Percentiles rank a stretch among this genome's conserved stretches.
These are phyloP conservation scores for Camellia oleifera DNA, from an alignment of 179 eudicot species.

Conservation along the genomic window DNA sequence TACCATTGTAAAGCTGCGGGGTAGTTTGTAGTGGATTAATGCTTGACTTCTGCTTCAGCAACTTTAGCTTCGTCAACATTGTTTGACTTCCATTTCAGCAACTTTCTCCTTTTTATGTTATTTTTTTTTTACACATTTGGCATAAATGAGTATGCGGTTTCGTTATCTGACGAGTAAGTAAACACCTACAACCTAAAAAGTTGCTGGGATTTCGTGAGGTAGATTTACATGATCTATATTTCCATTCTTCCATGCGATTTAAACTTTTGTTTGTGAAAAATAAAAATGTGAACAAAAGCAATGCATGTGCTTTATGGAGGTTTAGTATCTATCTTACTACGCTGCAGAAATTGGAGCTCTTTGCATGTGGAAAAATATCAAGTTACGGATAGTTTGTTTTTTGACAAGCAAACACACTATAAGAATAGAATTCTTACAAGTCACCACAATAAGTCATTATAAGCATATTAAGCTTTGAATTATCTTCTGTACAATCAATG, in stretches of 20 bases:
- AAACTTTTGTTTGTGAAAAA: not conserved
- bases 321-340: not conserved
- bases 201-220: not conserved
- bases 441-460: too few relatives aligned
- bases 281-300: not conserved
- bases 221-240: not conserved
- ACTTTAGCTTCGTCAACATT: not conserved
- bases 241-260: not conserved
- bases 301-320: not conserved
- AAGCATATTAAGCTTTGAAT: too few relatives aligned
- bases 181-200: not conserved
- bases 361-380: too few relatives aligned
- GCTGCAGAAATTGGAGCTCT: too few relatives aligned
- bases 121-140: not conserved
- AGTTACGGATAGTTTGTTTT: too few relatives aligned
- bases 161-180: not conserved
- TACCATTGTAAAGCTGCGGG: slow-evolving; percentile 4
- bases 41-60: not conserved
- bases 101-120: not conserved
- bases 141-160: not conserved
- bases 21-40: not conserved
- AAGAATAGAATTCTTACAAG: too few relatives aligned
- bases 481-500: too few relatives aligned
- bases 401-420: too few relatives aligned
- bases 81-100: not conserved